phyloP scores from a whole-genome alignment of 768 basidiomycete genomes.

The Auriculariales sp. region DNA sequence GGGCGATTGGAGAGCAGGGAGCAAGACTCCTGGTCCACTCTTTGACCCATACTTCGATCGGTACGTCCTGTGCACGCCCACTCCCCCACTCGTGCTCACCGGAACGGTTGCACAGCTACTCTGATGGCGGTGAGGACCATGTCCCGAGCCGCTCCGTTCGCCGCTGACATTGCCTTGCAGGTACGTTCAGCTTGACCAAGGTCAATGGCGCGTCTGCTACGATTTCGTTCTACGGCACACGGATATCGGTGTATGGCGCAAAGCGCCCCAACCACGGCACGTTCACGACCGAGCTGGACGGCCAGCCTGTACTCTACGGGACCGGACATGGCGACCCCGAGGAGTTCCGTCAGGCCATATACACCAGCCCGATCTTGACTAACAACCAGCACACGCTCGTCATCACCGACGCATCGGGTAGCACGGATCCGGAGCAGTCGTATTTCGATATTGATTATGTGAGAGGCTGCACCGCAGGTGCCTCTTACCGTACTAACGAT shows the following conservation, averaged over 20 bases:
- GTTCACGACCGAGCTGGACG: not conserved
- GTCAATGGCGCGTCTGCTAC: slow-evolving; percentile 20
- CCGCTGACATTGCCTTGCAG: slow-evolving; percentile 22
- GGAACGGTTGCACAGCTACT: not conserved
- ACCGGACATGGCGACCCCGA: not conserved
- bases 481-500: not conserved
- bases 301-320: not conserved
- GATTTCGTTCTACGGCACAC: slow-evolving; percentile 35
- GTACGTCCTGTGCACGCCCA: too few relatives aligned
- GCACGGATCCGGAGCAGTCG: not conserved
- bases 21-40: too few relatives aligned
- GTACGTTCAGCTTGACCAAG: slow-evolving; percentile 23
- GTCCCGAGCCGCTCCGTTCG: too few relatives aligned
- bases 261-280: slow-evolving; percentile 26
- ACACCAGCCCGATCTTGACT: not conserved
- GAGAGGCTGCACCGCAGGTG: not conserved
- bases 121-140: too few relatives aligned
- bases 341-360: not conserved
- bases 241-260: slow-evolving; percentile 34
- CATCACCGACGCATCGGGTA: not conserved
- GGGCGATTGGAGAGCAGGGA: not conserved
- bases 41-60: not conserved
- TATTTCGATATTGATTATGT: not conserved
- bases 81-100: not conserved
- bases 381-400: not conserved